These are phyloP conservation scores for Omphalea diandra DNA, from an alignment of 441 rosid species.

Conservation along the genomic window DNA sequence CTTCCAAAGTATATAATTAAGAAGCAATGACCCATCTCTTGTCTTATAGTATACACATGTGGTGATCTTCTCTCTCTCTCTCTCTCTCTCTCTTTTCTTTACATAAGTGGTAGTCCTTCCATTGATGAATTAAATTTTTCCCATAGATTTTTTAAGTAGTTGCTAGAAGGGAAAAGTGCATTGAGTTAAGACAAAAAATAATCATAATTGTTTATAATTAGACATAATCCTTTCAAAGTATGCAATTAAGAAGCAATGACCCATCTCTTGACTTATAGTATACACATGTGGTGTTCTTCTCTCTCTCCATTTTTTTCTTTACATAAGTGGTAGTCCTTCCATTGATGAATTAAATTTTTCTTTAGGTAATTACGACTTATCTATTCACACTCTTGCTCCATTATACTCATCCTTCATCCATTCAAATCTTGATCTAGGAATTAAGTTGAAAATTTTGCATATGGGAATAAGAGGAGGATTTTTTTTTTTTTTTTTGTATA, in stretches of 20 bases:
- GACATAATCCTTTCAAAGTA: conserved; percentile 16
- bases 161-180: background rate
- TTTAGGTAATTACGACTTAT: too few species aligned
- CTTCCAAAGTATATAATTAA: conserved; percentile 15
- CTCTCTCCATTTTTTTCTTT: too few species aligned
- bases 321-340: background rate
- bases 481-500: too few species aligned
- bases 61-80: background rate
- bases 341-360: too few species aligned
- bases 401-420: too few species aligned
- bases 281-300: background rate
- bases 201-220: conserved; percentile 8
- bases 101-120: background rate
- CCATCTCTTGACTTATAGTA: conserved; percentile 6
- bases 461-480: too few species aligned
- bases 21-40: conserved; percentile 1
- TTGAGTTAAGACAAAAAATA: conserved; percentile 14
- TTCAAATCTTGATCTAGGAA: too few species aligned
- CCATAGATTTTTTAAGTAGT: background rate
- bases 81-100: too few species aligned
- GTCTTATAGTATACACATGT: conserved; percentile 8
- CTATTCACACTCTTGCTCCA: too few species aligned
- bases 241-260: conserved; percentile 11
- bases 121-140: too few species aligned
- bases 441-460: too few species aligned